These are phyloP conservation scores for Rhizoclosmatium sp. DNA, from an alignment of 192 early-diverging fungal species.

Conservation along the genomic window DNA sequence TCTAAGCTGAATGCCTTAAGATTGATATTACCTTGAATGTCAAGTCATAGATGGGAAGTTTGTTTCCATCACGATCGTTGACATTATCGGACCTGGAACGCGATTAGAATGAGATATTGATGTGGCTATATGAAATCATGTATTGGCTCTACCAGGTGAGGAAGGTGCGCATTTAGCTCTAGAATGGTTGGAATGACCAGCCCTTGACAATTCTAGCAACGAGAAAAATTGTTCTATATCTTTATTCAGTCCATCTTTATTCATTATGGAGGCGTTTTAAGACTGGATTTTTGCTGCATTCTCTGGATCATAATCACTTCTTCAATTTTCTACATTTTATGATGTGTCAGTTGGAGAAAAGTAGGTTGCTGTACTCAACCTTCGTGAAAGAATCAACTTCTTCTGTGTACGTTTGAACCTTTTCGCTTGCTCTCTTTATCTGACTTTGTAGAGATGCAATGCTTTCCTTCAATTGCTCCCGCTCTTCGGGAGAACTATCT, in stretches of 20 bases:
- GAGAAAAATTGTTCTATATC: not conserved
- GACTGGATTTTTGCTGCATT: not conserved
- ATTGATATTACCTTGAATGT: constrained; percentile 46
- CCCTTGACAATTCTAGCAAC: not conserved
- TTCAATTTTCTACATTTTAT: constrained; percentile 26
- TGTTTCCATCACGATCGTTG: constrained; percentile 49
- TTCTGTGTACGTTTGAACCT: constrained; percentile 11
- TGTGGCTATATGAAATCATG: not conserved
- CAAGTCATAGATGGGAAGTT: constrained; percentile 62
- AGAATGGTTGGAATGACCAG: not conserved
- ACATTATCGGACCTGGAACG: constrained; percentile 40
- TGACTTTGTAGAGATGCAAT: constrained; percentile 15
- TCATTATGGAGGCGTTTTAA: not conserved
- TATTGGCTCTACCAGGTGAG: constrained; percentile 14
- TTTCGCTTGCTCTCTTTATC: constrained; percentile 8
- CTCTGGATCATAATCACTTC: constrained; percentile 7
- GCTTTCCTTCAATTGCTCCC: constrained; percentile 4
- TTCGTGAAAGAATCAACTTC: constrained; percentile 15
- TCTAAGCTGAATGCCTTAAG: not conserved
- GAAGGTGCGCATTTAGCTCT: constrained; percentile 28
- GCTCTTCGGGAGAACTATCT: constrained; percentile 12
- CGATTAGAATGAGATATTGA: not conserved
- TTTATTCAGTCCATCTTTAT: not conserved
- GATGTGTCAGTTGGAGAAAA: not conserved
- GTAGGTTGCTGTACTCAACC: constrained; percentile 1